Conservation (phyloP, 106 monocot genomes). For the Dioscorea zingiberensis region DNA sequence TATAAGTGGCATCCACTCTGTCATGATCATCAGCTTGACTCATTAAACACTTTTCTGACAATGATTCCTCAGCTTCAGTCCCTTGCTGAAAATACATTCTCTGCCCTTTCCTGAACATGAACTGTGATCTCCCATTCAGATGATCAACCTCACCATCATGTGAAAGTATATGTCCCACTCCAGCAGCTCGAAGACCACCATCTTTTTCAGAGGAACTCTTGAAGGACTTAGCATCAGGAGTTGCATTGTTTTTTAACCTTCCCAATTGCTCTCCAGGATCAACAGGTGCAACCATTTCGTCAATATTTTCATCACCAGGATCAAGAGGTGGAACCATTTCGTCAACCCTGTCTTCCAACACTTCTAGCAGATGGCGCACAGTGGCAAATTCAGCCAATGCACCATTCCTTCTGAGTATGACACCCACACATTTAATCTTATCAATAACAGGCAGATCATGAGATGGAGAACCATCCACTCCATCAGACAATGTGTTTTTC, state of each 20-base stretch:
- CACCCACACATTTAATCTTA: too few species aligned
- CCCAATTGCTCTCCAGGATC: slow-evolving; percentile 7
- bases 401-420: too few species aligned
- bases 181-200: background rate
- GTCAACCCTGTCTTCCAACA: too few species aligned
- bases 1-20: slow-evolving; percentile 47
- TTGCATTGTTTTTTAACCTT: background rate
- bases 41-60: slow-evolving; percentile 39
- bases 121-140: slow-evolving; percentile 25
- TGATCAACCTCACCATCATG: slow-evolving; percentile 31
- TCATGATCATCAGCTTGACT: slow-evolving; percentile 51
- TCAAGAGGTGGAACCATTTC: too few species aligned
- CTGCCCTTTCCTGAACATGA: slow-evolving; percentile 15
- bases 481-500: too few species aligned
- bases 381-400: too few species aligned
- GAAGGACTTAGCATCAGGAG: background rate
- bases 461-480: too few species aligned
- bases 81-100: slow-evolving; percentile 29
- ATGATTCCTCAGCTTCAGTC: slow-evolving; percentile 28
- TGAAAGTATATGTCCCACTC: slow-evolving; percentile 17
- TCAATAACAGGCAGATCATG: too few species aligned
- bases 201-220: background rate
- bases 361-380: too few species aligned
- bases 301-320: too few species aligned
- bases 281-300: too few species aligned